These are phyloP conservation scores for Colletotrichum theobromicola DNA, from an alignment of 2,329 filamentous ascomycete species.

Conservation along the genomic window DNA sequence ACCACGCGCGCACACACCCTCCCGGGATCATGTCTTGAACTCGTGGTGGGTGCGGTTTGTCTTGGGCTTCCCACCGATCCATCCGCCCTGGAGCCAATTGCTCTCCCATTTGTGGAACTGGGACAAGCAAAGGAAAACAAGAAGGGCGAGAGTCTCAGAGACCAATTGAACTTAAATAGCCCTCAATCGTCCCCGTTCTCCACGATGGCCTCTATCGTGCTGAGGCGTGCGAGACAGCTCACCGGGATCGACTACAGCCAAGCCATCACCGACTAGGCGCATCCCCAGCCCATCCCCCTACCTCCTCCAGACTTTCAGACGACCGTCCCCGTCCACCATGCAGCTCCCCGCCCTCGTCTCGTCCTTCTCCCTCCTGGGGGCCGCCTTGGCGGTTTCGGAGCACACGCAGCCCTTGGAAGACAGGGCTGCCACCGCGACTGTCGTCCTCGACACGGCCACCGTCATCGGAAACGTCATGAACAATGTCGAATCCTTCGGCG, in stretches of 20 bases:
- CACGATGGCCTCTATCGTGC: not conserved
- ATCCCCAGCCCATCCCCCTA: not conserved
- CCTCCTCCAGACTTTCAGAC: not conserved
- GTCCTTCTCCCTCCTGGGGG: conserved; percentile 9
- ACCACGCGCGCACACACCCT: not conserved
- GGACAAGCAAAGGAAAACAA: not conserved
- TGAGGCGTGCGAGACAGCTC: not conserved
- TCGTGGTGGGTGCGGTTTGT: conserved; percentile 2
- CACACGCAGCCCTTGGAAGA: conserved; percentile 8
- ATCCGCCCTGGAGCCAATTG: not conserved
- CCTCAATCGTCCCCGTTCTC: not conserved
- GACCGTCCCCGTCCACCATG: not conserved
- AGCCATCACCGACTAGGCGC: not conserved
- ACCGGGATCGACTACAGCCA: conserved; percentile 3
- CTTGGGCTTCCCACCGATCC: not conserved
- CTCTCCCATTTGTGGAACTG: not conserved
- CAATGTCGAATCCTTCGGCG: conserved; percentile 62
- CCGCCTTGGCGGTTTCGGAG: conserved; percentile 4
- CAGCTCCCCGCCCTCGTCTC: conserved; percentile 10
- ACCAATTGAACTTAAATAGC: conserved; percentile 5
- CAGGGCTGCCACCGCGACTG: conserved; percentile 15
- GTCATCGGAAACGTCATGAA: conserved; percentile 25
- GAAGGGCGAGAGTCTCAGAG: not conserved
- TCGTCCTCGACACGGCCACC: conserved; percentile 24
- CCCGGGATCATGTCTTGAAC: not conserved